phyloP scores from a whole-genome alignment of 805 yeast genomes.

The Myxozyma lipomycoides region DNA sequence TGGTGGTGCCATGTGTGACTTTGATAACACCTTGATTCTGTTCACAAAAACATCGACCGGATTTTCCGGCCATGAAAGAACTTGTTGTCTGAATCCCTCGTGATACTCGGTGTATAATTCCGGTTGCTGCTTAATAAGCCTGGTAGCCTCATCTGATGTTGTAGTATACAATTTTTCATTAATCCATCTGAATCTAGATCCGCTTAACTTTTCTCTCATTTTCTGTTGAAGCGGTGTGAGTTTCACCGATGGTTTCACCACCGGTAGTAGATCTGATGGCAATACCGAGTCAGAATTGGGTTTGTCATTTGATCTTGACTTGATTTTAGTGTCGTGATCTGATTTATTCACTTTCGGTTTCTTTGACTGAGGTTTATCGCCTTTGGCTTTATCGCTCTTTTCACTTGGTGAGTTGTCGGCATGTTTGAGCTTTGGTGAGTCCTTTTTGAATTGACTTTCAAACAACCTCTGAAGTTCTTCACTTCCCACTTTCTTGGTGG shows the following conservation, averaged over 20 bases:
- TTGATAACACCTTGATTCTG: constrained; percentile 47
- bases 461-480: constrained; percentile 21
- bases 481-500: constrained; percentile 11
- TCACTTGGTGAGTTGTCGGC: no score
- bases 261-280: not conserved
- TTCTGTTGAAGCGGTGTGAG: constrained; percentile 88
- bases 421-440: not conserved
- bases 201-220: constrained; percentile 91
- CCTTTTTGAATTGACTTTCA: constrained; percentile 10
- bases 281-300: not conserved
- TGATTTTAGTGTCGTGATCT: not conserved
- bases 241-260: constrained; percentile 35
- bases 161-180: constrained; percentile 94
- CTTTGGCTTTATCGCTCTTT: not conserved
- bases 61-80: constrained; percentile 96
- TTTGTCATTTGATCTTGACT: not conserved
- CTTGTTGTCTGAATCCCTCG: constrained; percentile 91
- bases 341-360: not conserved
- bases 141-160: constrained; percentile 69
- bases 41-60: constrained; percentile 89
- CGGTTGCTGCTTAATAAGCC: constrained; percentile 74
- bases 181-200: constrained; percentile 96
- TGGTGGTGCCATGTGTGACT: constrained; percentile 11
- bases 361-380: not conserved
- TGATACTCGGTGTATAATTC: constrained; percentile 90